Percentiles rank a stretch among this genome's conserved stretches.
These are phyloP conservation scores for Neurospora discreta DNA, from an alignment of 495 filamentous ascomycete species.

Conservation along the genomic window DNA sequence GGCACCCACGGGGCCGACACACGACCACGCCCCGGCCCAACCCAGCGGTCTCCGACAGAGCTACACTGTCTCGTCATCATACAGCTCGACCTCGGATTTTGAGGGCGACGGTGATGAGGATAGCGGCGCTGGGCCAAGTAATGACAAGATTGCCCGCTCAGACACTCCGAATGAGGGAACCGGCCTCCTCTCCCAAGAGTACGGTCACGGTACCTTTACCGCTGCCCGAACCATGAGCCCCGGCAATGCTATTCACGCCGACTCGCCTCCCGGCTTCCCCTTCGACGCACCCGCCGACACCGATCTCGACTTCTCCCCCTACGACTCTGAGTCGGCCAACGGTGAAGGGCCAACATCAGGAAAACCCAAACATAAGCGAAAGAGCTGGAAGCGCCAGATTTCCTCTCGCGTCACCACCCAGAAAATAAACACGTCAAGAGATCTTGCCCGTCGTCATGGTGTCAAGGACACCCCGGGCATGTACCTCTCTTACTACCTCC, in stretches of 20 bases:
- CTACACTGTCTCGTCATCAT: slow-evolving; percentile 25
- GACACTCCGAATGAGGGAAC: slow-evolving; percentile 27
- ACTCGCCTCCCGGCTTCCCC: slow-evolving; percentile 19
- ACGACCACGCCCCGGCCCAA: slow-evolving; percentile 26
- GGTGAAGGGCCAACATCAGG: slow-evolving; percentile 11
- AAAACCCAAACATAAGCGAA: slow-evolving; percentile 7
- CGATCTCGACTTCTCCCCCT: slow-evolving; percentile 10
- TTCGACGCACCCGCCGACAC: slow-evolving; percentile 11
- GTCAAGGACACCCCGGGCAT: slow-evolving; percentile 45
- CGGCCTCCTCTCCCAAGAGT: slow-evolving; percentile 28
- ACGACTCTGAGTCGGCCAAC: slow-evolving; percentile 4
- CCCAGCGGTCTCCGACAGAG: slow-evolving; percentile 36
- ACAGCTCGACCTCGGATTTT: slow-evolving; percentile 7
- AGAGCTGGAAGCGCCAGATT: slow-evolving; percentile 26
- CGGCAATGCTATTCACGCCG: slow-evolving; percentile 14
- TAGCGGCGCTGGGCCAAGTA: slow-evolving; percentile 16
- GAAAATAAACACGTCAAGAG: slow-evolving; percentile 52
- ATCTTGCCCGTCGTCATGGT: slow-evolving; percentile 49
- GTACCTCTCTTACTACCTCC: slow-evolving; percentile 91
- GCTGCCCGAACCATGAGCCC: slow-evolving; percentile 43
- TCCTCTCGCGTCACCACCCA: slow-evolving; percentile 35
- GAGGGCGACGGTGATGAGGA: slow-evolving; percentile 6
- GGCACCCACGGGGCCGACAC: neutral
- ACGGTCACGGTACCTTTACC: slow-evolving; percentile 59
- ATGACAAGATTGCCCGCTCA: too few species aligned